These are phyloP conservation scores for Neurospora sp. DNA, from an alignment of 495 filamentous ascomycete species.

Conservation along the genomic window DNA sequence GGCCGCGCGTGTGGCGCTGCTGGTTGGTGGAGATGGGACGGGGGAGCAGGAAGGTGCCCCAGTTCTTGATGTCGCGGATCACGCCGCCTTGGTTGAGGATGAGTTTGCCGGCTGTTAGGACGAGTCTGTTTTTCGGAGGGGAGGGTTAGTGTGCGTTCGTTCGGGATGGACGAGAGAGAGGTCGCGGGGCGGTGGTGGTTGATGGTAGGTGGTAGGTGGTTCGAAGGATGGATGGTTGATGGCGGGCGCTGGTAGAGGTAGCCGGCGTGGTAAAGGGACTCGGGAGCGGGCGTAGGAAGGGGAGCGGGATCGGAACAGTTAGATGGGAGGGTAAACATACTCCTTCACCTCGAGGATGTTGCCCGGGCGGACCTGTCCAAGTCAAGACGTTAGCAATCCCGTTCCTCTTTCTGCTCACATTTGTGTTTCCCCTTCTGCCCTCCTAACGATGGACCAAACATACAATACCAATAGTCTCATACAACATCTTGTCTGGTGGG, in stretches of 20 bases:
- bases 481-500: slow-evolving; percentile 59
- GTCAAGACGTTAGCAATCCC: too few species aligned
- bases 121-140: slow-evolving; percentile 67
- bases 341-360: slow-evolving; percentile 88
- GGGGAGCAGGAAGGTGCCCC: slow-evolving; percentile 82
- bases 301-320: too few species aligned
- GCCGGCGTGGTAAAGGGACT: too few species aligned
- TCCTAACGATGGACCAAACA: slow-evolving; percentile 21
- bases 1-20: slow-evolving; percentile 65
- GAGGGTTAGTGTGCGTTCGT: too few species aligned
- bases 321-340: slow-evolving; percentile 38
- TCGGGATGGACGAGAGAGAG: too few species aligned
- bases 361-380: slow-evolving; percentile 88
- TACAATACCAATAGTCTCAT: slow-evolving; percentile 94
- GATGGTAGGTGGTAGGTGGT: too few species aligned
- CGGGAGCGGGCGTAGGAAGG: too few species aligned
- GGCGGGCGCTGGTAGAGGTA: too few species aligned
- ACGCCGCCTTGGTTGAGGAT: slow-evolving; percentile 82
- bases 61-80: slow-evolving; percentile 85
- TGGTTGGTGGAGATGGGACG: slow-evolving; percentile 65
- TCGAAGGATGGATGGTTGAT: too few species aligned
- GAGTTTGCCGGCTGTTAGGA: slow-evolving; percentile 70
- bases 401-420: too few species aligned
- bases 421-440: too few species aligned
- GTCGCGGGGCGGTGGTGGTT: too few species aligned